phyloP scores from a whole-genome alignment of 768 basidiomycete genomes.

The Calocera cornea region DNA sequence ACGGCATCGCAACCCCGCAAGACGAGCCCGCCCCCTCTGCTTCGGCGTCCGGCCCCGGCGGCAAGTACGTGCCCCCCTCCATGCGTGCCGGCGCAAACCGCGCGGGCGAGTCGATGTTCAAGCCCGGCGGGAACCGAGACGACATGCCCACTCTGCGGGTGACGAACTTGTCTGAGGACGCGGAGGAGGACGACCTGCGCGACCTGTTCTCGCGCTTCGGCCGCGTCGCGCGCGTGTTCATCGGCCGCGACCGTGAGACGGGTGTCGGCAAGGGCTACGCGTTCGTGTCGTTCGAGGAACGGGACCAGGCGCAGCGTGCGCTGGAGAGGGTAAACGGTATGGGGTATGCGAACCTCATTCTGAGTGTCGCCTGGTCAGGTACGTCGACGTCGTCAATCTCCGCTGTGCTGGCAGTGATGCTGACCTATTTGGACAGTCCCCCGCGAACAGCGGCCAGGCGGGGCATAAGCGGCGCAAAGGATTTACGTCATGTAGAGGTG shows the following conservation, averaged over 20 bases:
- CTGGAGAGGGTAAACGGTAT: constrained; percentile 84
- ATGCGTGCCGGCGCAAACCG: constrained; percentile 59
- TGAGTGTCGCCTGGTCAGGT: constrained; percentile 55
- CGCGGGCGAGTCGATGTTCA: constrained; percentile 66
- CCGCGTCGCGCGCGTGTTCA: constrained; percentile 75
- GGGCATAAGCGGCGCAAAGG: neutral
- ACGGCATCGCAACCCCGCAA: constrained; percentile 12
- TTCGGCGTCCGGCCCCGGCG: constrained; percentile 33
- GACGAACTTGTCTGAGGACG: constrained; percentile 92
- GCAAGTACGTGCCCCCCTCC: constrained; percentile 90
- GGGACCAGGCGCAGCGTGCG: constrained; percentile 65
- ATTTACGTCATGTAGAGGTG: neutral
- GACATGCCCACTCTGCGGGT: constrained; percentile 94
- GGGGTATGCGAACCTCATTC: constrained; percentile 86
- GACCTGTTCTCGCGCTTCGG: constrained; percentile 83
- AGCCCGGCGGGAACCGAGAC: constrained; percentile 47
- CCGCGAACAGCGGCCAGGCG: neutral
- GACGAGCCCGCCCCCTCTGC: constrained; percentile 29
- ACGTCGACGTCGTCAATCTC: constrained; percentile 22
- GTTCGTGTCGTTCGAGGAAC: constrained; percentile 89
- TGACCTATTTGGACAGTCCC: neutral
- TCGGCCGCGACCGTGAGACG: constrained; percentile 88
- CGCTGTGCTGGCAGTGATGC: neutral
- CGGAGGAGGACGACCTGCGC: constrained; percentile 83
- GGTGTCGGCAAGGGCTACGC: constrained; percentile 93